Evolutionary conservation across 2,329 filamentous ascomycete genomes (phyloP).

Genomic region (Calcarisporium arbuscula): DNA sequence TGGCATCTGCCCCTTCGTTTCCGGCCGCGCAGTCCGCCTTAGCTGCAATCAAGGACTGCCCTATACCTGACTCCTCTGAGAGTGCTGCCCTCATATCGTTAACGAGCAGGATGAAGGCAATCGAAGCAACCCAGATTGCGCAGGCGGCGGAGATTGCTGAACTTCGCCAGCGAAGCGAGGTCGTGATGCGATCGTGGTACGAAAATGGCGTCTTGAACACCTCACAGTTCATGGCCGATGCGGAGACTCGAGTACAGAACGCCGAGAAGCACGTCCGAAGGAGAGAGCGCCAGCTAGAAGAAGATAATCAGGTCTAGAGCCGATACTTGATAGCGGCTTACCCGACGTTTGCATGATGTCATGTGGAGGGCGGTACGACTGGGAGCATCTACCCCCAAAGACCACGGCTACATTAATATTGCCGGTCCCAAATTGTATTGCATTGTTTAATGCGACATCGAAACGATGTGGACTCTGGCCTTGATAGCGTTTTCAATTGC

Average conservation of each 20-base stretch:
- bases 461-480: too few species aligned
- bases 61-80: constrained; percentile 48
- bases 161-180: constrained; percentile 57
- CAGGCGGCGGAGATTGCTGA: constrained; percentile 58
- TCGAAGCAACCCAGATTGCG: constrained; percentile 53
- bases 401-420: too few species aligned
- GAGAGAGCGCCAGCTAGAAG: constrained; percentile 52
- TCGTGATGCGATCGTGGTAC: constrained; percentile 63
- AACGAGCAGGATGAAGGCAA: constrained; percentile 54
- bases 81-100: constrained; percentile 52
- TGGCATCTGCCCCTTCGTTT: constrained; percentile 50
- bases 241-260: constrained; percentile 60
- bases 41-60: constrained; percentile 49
- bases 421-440: too few species aligned
- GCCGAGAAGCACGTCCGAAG: constrained; percentile 61
- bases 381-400: too few species aligned
- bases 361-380: too few species aligned
- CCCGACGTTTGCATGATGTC: too few species aligned
- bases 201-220: constrained; percentile 62
- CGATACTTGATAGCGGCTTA: too few species aligned
- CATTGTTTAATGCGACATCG: too few species aligned
- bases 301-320: too few species aligned
- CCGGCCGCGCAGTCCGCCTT: constrained; percentile 50
- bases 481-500: too few species aligned
- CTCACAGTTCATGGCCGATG: constrained; percentile 63